phyloP scores from a whole-genome alignment of 768 basidiomycete species.

The Tylopilus sp. region DNA sequence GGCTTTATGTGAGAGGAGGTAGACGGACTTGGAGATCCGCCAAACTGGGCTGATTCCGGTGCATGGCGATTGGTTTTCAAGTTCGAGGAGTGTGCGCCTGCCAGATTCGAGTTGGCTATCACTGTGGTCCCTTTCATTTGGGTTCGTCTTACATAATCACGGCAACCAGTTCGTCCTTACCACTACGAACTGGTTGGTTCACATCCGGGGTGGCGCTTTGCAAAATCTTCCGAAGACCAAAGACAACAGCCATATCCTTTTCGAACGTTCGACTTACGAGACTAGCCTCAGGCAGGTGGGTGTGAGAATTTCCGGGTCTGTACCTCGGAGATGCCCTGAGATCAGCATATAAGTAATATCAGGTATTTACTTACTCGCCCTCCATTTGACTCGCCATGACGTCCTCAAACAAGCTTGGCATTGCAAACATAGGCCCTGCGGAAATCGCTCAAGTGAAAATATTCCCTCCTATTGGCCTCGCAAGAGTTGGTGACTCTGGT shows the following conservation, averaged over 20 bases:
- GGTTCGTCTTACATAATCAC: neutral
- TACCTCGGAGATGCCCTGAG: neutral
- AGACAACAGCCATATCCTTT: no score
- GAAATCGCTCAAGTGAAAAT: neutral
- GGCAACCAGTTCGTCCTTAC: neutral
- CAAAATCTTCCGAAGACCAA: no score
- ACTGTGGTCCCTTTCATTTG: no score
- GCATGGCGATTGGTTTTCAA: neutral
- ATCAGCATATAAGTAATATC: neutral
- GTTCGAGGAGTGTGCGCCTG: no score
- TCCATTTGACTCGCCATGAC: neutral
- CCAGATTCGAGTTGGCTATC: no score
- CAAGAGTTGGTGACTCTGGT: neutral
- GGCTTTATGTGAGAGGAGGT: neutral
- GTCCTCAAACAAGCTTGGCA: no score
- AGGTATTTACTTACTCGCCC: neutral
- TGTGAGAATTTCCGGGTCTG: no score
- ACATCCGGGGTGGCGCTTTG: no score
- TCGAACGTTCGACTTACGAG: no score
- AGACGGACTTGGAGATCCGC: neutral
- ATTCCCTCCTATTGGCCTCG: neutral
- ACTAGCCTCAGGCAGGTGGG: no score
- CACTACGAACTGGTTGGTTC: no score
- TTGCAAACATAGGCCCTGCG: no score
- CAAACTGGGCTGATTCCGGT: neutral